Base-by-base conservation (phyloP, 805 yeast genomes). In the Pichia pseudocactophila region DNA sequence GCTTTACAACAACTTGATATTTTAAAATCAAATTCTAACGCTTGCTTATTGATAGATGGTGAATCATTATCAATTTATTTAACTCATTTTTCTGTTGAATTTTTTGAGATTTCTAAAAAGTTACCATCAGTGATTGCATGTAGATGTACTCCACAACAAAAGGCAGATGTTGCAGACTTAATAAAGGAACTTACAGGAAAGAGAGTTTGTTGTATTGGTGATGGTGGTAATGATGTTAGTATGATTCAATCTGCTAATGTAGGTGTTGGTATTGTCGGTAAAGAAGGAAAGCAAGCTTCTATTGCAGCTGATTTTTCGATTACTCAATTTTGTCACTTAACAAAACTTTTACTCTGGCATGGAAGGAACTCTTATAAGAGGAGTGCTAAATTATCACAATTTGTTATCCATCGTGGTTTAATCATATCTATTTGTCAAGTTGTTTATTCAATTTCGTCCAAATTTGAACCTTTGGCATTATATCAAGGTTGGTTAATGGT, bases 241-340 rank as follows among this genome's bases (percentile, higher is more conserved):
- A 92, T 92, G 99, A 92, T 92, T 51, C 98, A 92, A 64, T 82
- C 94, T 51, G 98, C 99, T 0, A 96, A 94, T 66, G 96, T 92
- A 9, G 99, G 99, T 46, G 95, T 92, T 25, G 99, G 99, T 43
- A 92, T 92, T 51, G 98, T 92, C 17, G 99, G 99, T 30, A 92
- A 92, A 61, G 99, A 92, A 61, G 99, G 99, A 30, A 82, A 82
- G 49, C 99, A 92, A 61, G 98, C 98, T 0, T 87, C 96, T 0
- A 68, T 92, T 40, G 96, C 97, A 4, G 97, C 98, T 1, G 99
- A 92, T 62, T 92, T 90, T 63, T 86, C 96, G 15, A 79, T 92
- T 39, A 81, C 87, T 27, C 96, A 89, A 63, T 92, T 92, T 60
- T 85, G 90, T 55, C 87, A 85, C 58, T 64, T 92, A 47, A 83